Evolutionary conservation across 2,329 filamentous ascomycete genomes (phyloP).

Genomic region (Taxawa tesnikishii): DNA sequence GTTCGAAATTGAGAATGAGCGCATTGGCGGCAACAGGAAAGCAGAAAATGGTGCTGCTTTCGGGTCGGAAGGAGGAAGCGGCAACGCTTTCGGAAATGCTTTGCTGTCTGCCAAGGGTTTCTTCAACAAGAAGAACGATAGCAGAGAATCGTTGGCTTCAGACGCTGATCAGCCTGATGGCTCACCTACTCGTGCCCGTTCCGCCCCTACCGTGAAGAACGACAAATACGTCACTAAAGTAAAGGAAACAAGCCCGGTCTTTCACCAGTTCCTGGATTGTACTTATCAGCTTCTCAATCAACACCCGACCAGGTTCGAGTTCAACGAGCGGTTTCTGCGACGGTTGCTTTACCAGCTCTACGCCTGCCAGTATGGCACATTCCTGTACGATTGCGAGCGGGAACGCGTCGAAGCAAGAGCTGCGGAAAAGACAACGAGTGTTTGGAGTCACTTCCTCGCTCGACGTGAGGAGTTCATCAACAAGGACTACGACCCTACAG

Average conservation of each 20-base stretch:
- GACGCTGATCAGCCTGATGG: conserved; percentile 38
- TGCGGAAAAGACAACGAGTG: conserved; percentile 44
- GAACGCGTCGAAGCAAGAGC: conserved; percentile 34
- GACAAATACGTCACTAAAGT: conserved; percentile 61
- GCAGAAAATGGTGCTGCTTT: conserved; percentile 40
- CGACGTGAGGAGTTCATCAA: conserved; percentile 74
- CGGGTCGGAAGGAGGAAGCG: conserved; percentile 47
- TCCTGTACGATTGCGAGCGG: conserved; percentile 89
- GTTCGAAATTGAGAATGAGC: conserved; percentile 80
- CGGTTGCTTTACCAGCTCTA: conserved; percentile 87
- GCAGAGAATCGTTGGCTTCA: conserved; percentile 52
- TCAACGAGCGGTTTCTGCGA: conserved; percentile 84
- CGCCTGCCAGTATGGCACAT: conserved; percentile 93
- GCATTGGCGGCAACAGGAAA: conserved; percentile 41
- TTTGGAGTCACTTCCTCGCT: conserved; percentile 92
- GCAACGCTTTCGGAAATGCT: conserved; percentile 75
- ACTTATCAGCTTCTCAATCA: conserved; percentile 84
- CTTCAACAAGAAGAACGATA: conserved; percentile 70
- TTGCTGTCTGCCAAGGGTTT: conserved; percentile 75
- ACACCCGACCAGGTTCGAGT: conserved; percentile 82
- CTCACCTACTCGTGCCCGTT: conserved; percentile 25
- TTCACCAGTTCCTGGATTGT: conserved; percentile 94
- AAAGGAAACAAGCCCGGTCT: conserved; percentile 91
- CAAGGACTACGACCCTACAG: conserved; percentile 57
- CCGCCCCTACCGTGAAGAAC: conserved; percentile 27